These are phyloP conservation scores for Neostapfia colusana DNA, from an alignment of 176 grass and related monocot species.

Conservation along the genomic window DNA sequence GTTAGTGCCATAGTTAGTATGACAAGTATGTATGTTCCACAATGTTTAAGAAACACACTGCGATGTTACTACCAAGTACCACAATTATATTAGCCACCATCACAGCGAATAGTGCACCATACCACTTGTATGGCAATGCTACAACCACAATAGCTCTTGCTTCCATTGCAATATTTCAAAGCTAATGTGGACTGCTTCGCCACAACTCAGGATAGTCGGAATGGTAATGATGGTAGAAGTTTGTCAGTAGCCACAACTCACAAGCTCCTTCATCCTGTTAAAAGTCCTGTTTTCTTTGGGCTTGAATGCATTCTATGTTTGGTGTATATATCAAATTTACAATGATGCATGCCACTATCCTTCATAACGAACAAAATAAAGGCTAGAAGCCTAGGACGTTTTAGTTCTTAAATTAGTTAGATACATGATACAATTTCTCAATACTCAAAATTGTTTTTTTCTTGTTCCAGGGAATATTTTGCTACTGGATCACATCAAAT, in stretches of 20 bases:
- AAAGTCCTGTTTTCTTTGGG: not conserved
- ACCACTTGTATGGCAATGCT: not conserved
- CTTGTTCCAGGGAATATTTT: slow-evolving; percentile 72
- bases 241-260: slow-evolving; percentile 16
- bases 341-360: not conserved
- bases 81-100: not conserved
- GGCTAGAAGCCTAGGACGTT: not conserved
- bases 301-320: not conserved
- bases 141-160: not conserved
- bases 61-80: not conserved
- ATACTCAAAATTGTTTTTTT: slow-evolving; percentile 18
- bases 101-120: not conserved
- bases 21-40: not conserved
- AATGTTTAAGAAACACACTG: not conserved
- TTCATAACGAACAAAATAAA: not conserved
- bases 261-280: not conserved
- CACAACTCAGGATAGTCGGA: not conserved
- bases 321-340: not conserved
- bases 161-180: slow-evolving; percentile 2
- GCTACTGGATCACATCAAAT: slow-evolving; percentile 93
- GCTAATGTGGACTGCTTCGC: not conserved
- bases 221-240: not conserved
- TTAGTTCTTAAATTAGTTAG: slow-evolving; percentile 7
- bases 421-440: slow-evolving; percentile 10
- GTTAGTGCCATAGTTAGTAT: not conserved